Conservation (phyloP, 1,284 basidiomycete genomes). For the Heimioporus punctisporus region DNA sequence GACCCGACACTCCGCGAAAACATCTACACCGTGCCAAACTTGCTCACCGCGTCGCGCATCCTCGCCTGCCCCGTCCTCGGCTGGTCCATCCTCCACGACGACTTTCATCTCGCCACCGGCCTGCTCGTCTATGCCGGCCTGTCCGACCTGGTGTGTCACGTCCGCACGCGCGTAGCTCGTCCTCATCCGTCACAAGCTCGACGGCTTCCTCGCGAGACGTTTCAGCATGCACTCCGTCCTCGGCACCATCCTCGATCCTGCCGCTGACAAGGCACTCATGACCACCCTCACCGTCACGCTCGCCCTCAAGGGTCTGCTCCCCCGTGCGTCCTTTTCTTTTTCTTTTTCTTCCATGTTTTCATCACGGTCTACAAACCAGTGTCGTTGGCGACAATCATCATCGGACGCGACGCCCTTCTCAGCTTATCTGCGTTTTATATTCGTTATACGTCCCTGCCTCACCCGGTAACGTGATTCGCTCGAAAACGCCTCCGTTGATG, state of each 20-base stretch:
- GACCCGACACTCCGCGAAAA: constrained; percentile 68
- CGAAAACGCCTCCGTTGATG: background rate
- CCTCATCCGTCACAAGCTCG: constrained; percentile 55
- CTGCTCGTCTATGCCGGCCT: constrained; percentile 89
- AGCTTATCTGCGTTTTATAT: constrained; percentile 94
- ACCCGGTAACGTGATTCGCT: constrained; percentile 57
- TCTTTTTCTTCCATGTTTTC: background rate
- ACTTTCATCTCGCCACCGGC: constrained; percentile 80
- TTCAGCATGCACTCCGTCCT: constrained; percentile 89
- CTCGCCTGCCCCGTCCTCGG: constrained; percentile 89
- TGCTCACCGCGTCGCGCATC: constrained; percentile 89
- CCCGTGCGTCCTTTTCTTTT: constrained; percentile 54
- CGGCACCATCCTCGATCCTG: constrained; percentile 95
- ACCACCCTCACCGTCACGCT: constrained; percentile 93
- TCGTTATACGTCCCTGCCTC: constrained; percentile 87
- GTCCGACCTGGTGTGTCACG: constrained; percentile 77
- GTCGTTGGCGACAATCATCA: constrained; percentile 83
- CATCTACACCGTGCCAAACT: constrained; percentile 95
- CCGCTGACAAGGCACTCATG: constrained; percentile 97
- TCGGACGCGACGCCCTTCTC: constrained; percentile 89
- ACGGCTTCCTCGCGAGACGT: constrained; percentile 88
- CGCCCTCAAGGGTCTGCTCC: constrained; percentile 82
- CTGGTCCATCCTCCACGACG: constrained; percentile 87
- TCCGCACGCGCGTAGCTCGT: background rate
- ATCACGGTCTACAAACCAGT: constrained; percentile 49